Conservation (phyloP, 495 filamentous ascomycete genomes). For the Lasiosphaeris hirsuta region DNA sequence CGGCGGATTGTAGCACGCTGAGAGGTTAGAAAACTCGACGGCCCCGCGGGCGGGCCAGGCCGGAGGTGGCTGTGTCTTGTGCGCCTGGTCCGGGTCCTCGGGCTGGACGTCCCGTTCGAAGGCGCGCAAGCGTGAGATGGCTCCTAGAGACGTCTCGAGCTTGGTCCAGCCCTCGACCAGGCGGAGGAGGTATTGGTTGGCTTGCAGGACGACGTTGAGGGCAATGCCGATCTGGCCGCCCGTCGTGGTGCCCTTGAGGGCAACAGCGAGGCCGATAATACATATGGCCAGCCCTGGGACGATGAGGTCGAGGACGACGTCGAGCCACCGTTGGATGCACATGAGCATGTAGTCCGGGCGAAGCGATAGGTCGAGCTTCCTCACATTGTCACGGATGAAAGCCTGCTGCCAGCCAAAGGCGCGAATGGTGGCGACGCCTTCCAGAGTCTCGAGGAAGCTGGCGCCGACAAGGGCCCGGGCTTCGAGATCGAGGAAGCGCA, state of each 20-base stretch:
- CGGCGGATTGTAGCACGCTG: slow-evolving; percentile 17
- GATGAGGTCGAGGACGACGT: slow-evolving; percentile 43
- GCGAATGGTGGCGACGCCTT: slow-evolving; percentile 44
- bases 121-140: slow-evolving; percentile 37
- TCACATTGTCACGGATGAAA: slow-evolving; percentile 48
- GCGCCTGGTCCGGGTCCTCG: slow-evolving; percentile 25
- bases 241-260: slow-evolving; percentile 42
- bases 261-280: slow-evolving; percentile 40
- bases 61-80: background rate
- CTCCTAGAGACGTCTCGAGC: slow-evolving; percentile 48
- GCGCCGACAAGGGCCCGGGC: slow-evolving; percentile 30
- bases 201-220: slow-evolving; percentile 20
- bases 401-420: slow-evolving; percentile 41
- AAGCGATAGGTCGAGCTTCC: slow-evolving; percentile 43
- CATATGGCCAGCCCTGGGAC: slow-evolving; percentile 37
- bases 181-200: slow-evolving; percentile 4
- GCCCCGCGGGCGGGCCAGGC: slow-evolving; percentile 6
- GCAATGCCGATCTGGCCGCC: slow-evolving; percentile 52
- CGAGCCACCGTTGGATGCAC: slow-evolving; percentile 49
- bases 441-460: slow-evolving; percentile 39
- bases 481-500: slow-evolving; percentile 54
- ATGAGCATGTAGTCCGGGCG: slow-evolving; percentile 41
- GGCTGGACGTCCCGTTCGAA: slow-evolving; percentile 27
- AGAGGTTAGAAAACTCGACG: slow-evolving; percentile 5
- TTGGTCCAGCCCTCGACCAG: slow-evolving; percentile 33